phyloP scores from a whole-genome alignment of 1,284 basidiomycete species.

The Apiotrichum akiyoshidainum region DNA sequence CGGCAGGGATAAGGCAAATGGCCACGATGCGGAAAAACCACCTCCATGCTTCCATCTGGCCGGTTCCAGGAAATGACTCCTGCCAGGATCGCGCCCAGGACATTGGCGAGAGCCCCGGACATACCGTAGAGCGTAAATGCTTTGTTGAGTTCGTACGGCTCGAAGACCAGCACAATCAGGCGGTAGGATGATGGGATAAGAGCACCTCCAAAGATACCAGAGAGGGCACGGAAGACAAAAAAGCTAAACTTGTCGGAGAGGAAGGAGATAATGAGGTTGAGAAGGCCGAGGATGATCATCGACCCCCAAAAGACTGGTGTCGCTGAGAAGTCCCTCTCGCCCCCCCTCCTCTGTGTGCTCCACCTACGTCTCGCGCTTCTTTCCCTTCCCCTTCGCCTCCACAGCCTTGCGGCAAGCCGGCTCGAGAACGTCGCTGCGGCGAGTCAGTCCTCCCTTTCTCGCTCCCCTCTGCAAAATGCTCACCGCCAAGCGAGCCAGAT shows the following conservation, averaged over 20 bases:
- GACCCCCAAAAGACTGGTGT: no score
- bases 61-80: constrained; percentile 37
- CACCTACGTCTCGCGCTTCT: no score
- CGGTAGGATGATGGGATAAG: constrained; percentile 36
- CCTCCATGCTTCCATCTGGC: constrained; percentile 39
- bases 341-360: no score
- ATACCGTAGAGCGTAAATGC: constrained; percentile 36
- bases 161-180: constrained; percentile 34
- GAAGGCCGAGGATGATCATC: constrained; percentile 37
- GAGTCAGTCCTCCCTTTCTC: no score
- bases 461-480: no score
- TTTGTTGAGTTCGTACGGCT: constrained; percentile 20
- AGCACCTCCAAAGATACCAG: constrained; percentile 35
- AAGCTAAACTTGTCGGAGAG: constrained; percentile 36
- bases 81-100: constrained; percentile 30
- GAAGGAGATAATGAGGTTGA: constrained; percentile 40
- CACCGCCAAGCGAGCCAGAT: no score
- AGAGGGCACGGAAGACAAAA: constrained; percentile 38
- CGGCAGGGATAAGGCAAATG: constrained; percentile 12
- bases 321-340: no score
- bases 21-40: constrained; percentile 49
- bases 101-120: constrained; percentile 36
- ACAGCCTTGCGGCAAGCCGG: no score
- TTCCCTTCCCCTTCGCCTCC: no score
- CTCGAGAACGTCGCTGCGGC: no score